These are phyloP conservation scores for Malus hybrid DNA, from an alignment of 331 rosid genomes.

Conservation along the genomic window DNA sequence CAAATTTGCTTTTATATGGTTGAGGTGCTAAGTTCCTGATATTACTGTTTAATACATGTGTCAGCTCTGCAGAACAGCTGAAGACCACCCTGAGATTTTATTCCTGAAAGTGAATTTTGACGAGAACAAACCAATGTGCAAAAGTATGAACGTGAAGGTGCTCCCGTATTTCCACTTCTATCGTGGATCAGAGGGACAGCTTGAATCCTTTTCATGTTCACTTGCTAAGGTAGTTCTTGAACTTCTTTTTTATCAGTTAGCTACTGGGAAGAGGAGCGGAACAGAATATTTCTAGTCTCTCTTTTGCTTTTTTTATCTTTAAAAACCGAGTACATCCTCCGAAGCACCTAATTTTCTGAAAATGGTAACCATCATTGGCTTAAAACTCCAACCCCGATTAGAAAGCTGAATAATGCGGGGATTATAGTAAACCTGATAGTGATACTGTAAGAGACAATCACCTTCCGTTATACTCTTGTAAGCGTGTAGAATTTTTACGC, in stretches of 20 bases:
- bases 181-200: slow-evolving; percentile 90
- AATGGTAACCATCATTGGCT: neutral
- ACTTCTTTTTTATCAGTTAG: neutral
- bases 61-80: slow-evolving; percentile 96
- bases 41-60: slow-evolving; percentile 24
- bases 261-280: neutral
- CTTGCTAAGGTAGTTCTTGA: slow-evolving; percentile 44
- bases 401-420: neutral
- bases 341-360: neutral
- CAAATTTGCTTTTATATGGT: slow-evolving; percentile 8
- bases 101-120: slow-evolving; percentile 92
- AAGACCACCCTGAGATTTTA: slow-evolving; percentile 78
- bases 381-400: neutral
- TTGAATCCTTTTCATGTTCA: slow-evolving; percentile 85
- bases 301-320: neutral
- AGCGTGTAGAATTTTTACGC: neutral
- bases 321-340: neutral
- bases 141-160: slow-evolving; percentile 86
- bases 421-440: neutral
- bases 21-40: neutral
- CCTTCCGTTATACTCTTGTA: neutral
- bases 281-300: neutral
- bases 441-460: neutral
- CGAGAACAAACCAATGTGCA: slow-evolving; percentile 95
- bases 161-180: slow-evolving; percentile 97